Percentiles rank a stretch among this genome's conserved stretches.
phyloP scores from a whole-genome alignment of 2,329 filamentous ascomycete genomes.

The Trichophyton mentagrophytes region DNA sequence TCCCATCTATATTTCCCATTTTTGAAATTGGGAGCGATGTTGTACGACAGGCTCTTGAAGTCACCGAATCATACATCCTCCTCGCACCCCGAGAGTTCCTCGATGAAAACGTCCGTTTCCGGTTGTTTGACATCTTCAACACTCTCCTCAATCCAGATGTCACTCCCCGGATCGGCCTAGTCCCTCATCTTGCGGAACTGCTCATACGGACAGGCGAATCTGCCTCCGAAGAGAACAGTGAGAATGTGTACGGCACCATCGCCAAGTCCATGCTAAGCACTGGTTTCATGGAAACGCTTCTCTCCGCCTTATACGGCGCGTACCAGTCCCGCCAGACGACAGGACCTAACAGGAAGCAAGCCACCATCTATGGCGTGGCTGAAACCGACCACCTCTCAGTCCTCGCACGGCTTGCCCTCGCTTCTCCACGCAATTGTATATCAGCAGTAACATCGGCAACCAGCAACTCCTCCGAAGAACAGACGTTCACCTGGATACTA shows the following conservation, averaged over 20 bases:
- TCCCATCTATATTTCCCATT: conserved; percentile 51
- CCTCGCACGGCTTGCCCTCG: conserved; percentile 63
- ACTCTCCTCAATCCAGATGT: conserved; percentile 28
- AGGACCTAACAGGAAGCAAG: conserved; percentile 60
- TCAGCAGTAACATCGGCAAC: conserved; percentile 34
- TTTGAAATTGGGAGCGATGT: conserved; percentile 55
- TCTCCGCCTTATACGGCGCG: conserved; percentile 54
- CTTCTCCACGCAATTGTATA: conserved; percentile 56
- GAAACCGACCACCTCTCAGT: conserved; percentile 79
- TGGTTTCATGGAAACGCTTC: conserved; percentile 50
- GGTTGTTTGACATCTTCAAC: conserved; percentile 28
- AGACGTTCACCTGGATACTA: conserved; percentile 32
- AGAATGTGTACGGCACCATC: conserved; percentile 49
- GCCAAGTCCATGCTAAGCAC: conserved; percentile 52
- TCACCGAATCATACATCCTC: conserved; percentile 58
- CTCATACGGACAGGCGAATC: conserved; percentile 51
- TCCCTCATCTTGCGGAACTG: conserved; percentile 45
- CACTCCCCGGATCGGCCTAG: conserved; percentile 28
- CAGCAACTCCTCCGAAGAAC: conserved; percentile 21
- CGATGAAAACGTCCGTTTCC: conserved; percentile 27
- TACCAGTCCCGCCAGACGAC: conserved; percentile 66
- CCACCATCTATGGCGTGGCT: conserved; percentile 58
- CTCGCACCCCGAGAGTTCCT: conserved; percentile 43
- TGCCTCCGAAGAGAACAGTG: conserved; percentile 41
- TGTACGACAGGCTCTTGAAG: conserved; percentile 48